Evolutionary conservation across 768 basidiomycete genomes (phyloP).

Genomic region (Albatrellus ellisii): DNA sequence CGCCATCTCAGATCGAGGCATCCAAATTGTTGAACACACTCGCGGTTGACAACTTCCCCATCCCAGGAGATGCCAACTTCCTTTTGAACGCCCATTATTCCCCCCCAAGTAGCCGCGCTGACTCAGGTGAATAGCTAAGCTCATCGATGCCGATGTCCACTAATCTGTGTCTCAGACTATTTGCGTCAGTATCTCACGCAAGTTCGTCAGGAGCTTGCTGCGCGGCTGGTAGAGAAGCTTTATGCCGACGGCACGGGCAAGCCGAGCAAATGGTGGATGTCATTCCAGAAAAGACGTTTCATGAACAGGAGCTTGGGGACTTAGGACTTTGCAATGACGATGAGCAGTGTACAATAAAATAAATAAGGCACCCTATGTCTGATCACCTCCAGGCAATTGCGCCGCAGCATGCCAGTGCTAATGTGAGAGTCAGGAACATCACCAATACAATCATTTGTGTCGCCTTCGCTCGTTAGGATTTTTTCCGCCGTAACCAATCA

Average conservation of each 20-base stretch:
- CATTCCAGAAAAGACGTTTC: slow-evolving; percentile 95
- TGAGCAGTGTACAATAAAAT: slow-evolving; percentile 13
- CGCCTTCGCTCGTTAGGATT: slow-evolving; percentile 80
- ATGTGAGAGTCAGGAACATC: too few relatives aligned
- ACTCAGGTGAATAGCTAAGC: slow-evolving; percentile 49
- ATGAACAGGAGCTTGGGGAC: slow-evolving; percentile 83
- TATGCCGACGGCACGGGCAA: slow-evolving; percentile 91
- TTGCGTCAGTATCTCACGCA: slow-evolving; percentile 87
- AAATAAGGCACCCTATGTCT: too few relatives aligned
- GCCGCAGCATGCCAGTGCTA: too few relatives aligned
- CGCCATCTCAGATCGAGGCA: slow-evolving; percentile 73
- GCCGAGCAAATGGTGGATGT: slow-evolving; percentile 99
- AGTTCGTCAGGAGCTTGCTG: slow-evolving; percentile 83
- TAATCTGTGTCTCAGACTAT: slow-evolving; percentile 44
- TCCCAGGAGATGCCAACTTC: slow-evolving; percentile 95
- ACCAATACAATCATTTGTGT: slow-evolving; percentile 26
- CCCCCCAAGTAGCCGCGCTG: slow-evolving; percentile 56
- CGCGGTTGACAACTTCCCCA: slow-evolving; percentile 84
- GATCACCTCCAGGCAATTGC: too few relatives aligned
- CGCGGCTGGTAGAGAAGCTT: slow-evolving; percentile 73
- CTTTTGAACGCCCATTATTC: slow-evolving; percentile 88
- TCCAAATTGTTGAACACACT: slow-evolving; percentile 81
- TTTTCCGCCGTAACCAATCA: slow-evolving; percentile 74
- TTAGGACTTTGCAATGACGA: slow-evolving; percentile 20
- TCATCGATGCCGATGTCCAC: not conserved